These are phyloP conservation scores for Rhododendron ferrugineum DNA, from an alignment of 148 eudicot genomes.

Conservation along the genomic window DNA sequence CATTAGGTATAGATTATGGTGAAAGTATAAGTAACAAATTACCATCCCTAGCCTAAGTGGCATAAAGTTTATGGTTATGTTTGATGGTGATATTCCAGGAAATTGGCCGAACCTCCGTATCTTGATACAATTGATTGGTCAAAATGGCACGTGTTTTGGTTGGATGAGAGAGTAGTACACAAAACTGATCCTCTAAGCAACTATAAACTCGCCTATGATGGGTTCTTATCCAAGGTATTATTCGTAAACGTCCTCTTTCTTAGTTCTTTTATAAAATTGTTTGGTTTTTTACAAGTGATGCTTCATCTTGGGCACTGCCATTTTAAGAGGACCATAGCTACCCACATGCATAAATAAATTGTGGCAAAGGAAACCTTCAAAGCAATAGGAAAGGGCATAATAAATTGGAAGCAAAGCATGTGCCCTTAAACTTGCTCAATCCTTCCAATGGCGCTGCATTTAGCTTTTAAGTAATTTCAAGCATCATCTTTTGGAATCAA, in stretches of 20 bases:
- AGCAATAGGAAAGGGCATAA: not conserved
- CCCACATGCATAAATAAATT: not conserved
- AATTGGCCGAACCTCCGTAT: conserved; percentile 62
- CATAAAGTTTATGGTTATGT: not conserved
- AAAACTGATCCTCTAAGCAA: conserved; percentile 62
- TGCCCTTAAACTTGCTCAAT: not conserved
- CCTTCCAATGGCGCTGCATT: not conserved
- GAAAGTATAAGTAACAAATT: not conserved
- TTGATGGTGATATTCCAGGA: conserved; percentile 35
- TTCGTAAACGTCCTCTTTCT: not conserved
- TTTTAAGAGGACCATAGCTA: not conserved
- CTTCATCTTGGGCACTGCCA: not conserved
- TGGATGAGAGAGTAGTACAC: conserved; percentile 88
- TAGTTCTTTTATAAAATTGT: not conserved
- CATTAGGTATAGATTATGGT: not conserved
- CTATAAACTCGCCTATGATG: conserved; percentile 69
- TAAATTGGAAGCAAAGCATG: not conserved
- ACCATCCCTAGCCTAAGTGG: not conserved
- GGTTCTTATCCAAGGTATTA: conserved; percentile 74
- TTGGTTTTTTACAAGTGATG: not conserved
- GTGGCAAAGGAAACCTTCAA: not conserved
- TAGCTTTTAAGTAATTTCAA: not conserved
- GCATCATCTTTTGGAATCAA: not conserved
- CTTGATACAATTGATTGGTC: conserved; percentile 77
- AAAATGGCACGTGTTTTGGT: conserved; percentile 91